Conservation (phyloP, 2,329 filamentous ascomycete species). For the Talaromyces marneffei region DNA sequence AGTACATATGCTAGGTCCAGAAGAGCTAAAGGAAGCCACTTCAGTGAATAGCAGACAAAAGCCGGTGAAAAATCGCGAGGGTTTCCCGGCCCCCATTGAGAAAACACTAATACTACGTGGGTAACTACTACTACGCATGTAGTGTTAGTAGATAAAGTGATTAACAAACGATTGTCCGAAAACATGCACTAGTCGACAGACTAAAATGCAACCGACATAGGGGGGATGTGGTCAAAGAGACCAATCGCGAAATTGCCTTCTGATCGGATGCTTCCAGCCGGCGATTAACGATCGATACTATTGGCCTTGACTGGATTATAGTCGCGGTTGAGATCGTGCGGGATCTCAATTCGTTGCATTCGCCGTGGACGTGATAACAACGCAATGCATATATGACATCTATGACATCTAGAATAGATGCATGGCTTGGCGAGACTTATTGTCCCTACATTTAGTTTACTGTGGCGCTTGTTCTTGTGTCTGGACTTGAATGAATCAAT, state of each 20-base stretch:
- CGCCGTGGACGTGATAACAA: neutral
- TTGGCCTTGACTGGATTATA: conserved; percentile 7
- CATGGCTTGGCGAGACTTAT: neutral
- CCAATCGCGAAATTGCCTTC: neutral
- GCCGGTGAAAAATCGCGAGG: neutral
- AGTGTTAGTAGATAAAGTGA: too few relatives aligned
- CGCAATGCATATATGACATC: neutral
- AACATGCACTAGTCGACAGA: neutral
- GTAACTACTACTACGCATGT: too few relatives aligned
- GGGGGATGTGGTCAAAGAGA: neutral
- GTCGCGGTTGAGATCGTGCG: conserved; percentile 14
- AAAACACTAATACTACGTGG: neutral
- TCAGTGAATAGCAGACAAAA: neutral
- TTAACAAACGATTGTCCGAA: neutral
- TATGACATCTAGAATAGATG: neutral
- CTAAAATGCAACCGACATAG: neutral
- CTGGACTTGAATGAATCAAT: neutral
- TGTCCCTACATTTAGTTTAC: neutral
- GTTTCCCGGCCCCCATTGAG: neutral
- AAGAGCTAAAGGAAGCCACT: neutral
- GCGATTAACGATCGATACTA: conserved; percentile 11
- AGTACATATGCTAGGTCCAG: neutral
- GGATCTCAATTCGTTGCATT: neutral
- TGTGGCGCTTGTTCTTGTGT: neutral
- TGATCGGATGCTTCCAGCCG: conserved; percentile 4